Base-by-base conservation (phyloP, 2,329 filamentous ascomycete genomes). In the Colletotrichum camelliae region DNA sequence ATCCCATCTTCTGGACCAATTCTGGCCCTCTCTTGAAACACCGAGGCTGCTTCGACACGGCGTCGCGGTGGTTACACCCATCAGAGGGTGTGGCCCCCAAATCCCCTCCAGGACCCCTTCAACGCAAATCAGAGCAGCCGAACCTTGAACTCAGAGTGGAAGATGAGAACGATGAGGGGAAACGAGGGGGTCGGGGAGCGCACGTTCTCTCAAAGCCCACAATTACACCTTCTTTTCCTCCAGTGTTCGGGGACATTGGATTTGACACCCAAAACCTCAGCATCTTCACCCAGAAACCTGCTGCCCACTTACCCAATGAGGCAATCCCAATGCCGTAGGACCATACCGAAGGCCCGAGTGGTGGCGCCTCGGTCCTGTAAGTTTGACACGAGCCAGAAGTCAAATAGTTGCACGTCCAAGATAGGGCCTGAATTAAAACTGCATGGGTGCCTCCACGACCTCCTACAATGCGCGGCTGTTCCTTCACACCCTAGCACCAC, bases 331-430 rank as follows among this genome's bases (percentile, higher is more conserved):
- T 39, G 16, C 24, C 61, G 31, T 15, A 35, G 61, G 33, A 33
- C 35, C 48, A 52, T 57, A 18, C 21, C 48, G 64, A 65, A 61
- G 70, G 70, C 37, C 74, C 74, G 58, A 74, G 73, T 29, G 69
- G 55, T 52, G 58, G 48, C 65, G 58, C 48, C 74, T 69, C 48
- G 64, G 70, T 71, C 33, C 48, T 31, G 33, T 55, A 60, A 74
- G 64, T 73, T 68, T 73, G 74, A 61, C 48, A 74, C 33, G 62
- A 74, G 74, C 70, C 43, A 60, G 29, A 73, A 74, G 74, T 73
- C 48, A 73, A 68, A 69, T 73, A 66, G 29, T 48, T 4, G 31
- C 52, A 39, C 27, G 58, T n/a, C 57, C 24, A 57, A 66, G 62
- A 48, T 37, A 64, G 33, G 58, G 21, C 18, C 43, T 55, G 48